Base-by-base conservation (phyloP, 805 yeast genomes). In the Yarrowia hollandica region DNA sequence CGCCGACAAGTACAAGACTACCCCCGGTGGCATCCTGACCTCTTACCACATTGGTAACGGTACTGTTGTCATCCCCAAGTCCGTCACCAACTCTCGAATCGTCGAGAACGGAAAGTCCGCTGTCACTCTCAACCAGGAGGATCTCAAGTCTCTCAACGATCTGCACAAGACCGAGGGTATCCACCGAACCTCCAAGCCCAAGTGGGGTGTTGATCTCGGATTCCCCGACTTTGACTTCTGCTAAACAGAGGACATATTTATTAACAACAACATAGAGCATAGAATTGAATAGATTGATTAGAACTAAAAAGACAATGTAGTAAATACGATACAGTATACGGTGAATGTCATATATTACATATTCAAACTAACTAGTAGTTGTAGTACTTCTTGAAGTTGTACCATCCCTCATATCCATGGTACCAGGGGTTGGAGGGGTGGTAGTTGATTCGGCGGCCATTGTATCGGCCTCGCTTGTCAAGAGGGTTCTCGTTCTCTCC, bases 21-120 rank as follows among this genome's bases (percentile, higher is more conserved):
- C 79, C 3, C 76, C 81, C 0, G 83, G 81, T 59, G 86, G 82
- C 64, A 77, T 89, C 10, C 74, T 82, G 16, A 75, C 79, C 44
- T 84, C 88, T 18, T 87, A 86, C 71, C 83, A 84, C 65, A 78
- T 85, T 19, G 74, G 79, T 61, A 76, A 81, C 37, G 90, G 88
- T 2, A 77, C 86, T 60, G 75, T 77, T 8, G 83, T 79, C 1
- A 71, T 88, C 42, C 89, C 94, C 41, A 82, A 91, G 73, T 84
- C 96, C 0, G 76, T 83, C 12, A 88, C 86, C 54, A 75, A 80
- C 14, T 78, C 77, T 19, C 81, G 96, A 69, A 79, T 88, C 50
- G 69, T 70, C 22, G 64, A 72, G 16, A 77, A 77, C 66, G 67
- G 74, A 39, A 71, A 73, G 62, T 64, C 70, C 46, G 72, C 74